Conservation (phyloP, 2,329 filamentous ascomycete species). For the Curvularia sp. region DNA sequence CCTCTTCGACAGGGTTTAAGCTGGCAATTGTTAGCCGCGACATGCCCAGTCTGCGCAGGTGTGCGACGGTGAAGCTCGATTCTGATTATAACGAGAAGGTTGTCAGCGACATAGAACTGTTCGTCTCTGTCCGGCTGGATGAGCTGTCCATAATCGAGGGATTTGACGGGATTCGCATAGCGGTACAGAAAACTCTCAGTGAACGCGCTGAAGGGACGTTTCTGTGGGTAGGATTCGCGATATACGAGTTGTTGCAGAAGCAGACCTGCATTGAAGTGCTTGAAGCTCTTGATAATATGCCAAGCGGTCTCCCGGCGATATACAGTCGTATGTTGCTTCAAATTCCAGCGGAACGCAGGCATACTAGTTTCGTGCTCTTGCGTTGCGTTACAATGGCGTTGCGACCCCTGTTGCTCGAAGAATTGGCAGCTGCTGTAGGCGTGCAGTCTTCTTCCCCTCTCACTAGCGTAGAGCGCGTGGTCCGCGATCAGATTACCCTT, state of each 20-base stretch:
- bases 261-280: conserved; percentile 14
- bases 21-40: not conserved
- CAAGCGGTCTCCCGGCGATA: conserved; percentile 34
- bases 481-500: not conserved
- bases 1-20: too few relatives aligned
- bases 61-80: conserved; percentile 34
- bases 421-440: not conserved
- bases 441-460: not conserved
- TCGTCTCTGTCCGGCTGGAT: conserved; percentile 32
- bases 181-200: conserved; percentile 24
- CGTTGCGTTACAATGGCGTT: not conserved
- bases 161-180: conserved; percentile 11
- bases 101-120: conserved; percentile 33
- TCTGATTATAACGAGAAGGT: conserved; percentile 29
- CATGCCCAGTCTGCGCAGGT: conserved; percentile 11
- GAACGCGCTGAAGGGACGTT: conserved; percentile 43
- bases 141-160: conserved; percentile 24
- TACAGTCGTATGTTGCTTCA: conserved; percentile 41
- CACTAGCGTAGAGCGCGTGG: not conserved
- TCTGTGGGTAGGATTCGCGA: conserved; percentile 42
- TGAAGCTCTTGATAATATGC: conserved; percentile 26
- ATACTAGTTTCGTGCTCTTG: conserved; percentile 25
- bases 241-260: conserved; percentile 26
- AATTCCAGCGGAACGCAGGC: conserved; percentile 24
- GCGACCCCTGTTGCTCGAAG: not conserved